Evolutionary conservation across 192 early-diverging fungal species (phyloP).

Genomic region (Jimgerdemannia flammicorona): DNA sequence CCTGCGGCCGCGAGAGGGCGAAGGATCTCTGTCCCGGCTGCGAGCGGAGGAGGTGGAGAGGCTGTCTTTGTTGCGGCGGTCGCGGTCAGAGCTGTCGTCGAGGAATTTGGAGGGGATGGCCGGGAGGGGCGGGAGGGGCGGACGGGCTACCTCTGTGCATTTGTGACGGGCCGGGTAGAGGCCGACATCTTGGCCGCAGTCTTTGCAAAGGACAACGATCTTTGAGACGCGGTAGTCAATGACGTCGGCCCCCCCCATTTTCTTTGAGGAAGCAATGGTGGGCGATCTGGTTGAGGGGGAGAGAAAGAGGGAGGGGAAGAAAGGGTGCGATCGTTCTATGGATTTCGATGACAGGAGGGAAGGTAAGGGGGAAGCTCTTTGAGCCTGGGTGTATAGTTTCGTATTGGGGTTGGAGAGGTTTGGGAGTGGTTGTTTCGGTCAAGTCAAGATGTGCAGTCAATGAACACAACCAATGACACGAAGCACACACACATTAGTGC

Average conservation of each 20-base stretch:
- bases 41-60: background rate
- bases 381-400: background rate
- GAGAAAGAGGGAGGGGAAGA: background rate
- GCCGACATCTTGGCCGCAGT: slow-evolving; percentile 59
- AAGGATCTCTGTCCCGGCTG: background rate
- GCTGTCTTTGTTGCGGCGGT: background rate
- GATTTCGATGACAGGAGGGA: background rate
- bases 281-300: background rate
- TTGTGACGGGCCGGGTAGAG: slow-evolving; percentile 42
- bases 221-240: slow-evolving; percentile 55
- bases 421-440: background rate
- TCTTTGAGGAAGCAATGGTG: background rate
- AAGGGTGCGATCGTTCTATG: background rate
- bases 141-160: slow-evolving; percentile 13
- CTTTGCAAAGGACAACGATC: slow-evolving; percentile 54
- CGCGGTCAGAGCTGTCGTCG: background rate
- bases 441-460: too few species aligned
- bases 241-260: slow-evolving; percentile 28
- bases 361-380: background rate
- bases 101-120: background rate
- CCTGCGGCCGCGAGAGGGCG: background rate
- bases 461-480: background rate
- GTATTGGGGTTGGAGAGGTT: background rate
- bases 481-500: background rate
- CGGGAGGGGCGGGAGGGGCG: slow-evolving; percentile 16